Base-by-base conservation (phyloP, 306 rosid genomes). In the Lathyrus aphaca region DNA sequence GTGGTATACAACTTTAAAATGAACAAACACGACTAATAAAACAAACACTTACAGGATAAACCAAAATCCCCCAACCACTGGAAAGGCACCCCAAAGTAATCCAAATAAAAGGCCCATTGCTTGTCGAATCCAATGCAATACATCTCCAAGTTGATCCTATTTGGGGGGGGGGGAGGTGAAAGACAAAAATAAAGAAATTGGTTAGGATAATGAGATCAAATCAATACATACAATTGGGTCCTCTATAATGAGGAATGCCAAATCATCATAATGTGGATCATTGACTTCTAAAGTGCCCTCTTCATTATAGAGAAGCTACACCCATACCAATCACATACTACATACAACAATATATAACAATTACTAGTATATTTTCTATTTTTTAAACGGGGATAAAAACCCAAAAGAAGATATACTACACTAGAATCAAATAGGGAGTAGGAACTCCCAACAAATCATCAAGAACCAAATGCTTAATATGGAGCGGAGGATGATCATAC, bases 111-210 rank as follows among this genome's bases (percentile, higher is more conserved):
- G 85, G 72, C 89, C 97, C 25, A 91, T 77, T 5, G 38, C 84
- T 79, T 95, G 99, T 82, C 99, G 89, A 77, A 95, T 87, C 99
- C 99, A 91, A 78, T 95, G 99, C 86, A 95, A 86, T 14, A 95
- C 95, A 64, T 95, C 99, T 57, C 99, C 97, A 77, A 95, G 68
- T 84, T 95, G 97, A 79, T 95, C 99, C 99, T 95, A 68, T 72
- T 66, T 39, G 40, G 61, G 40, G 30, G 27, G 27, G 27, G 27
- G 15, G 29, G 43, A 45, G 27, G 54, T n/a, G 16, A 65, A 35
- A 65, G 5, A 45, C 43, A 65, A 65, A 65, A 3, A 65, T 10
- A 45, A 21, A 64, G 69, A 44, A 65, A 23, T 3, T 65, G 16
- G 25, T 65, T 65, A 65, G 56, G 18, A 45, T 5, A 65, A 45